Evolutionary conservation across 352 stramenopile genomes (phyloP).

Genomic region (Phytophthora pseudosyringae): DNA sequence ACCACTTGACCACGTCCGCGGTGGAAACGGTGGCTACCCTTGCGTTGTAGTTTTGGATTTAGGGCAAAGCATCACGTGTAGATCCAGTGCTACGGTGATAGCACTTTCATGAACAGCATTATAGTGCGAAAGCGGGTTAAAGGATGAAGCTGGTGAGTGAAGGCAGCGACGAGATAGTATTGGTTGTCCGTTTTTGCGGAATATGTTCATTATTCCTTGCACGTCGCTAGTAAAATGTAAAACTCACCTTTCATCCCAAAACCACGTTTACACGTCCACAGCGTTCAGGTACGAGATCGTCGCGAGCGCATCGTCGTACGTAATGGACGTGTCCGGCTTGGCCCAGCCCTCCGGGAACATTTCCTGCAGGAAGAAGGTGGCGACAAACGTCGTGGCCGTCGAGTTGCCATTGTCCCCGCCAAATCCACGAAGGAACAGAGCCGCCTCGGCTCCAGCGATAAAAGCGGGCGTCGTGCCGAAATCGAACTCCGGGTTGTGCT

Average conservation of each 20-base stretch:
- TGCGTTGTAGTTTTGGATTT: too few species aligned
- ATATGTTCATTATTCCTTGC: background rate
- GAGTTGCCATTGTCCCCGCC: slow-evolving; percentile 20
- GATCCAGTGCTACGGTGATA: too few species aligned
- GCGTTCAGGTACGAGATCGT: slow-evolving; percentile 27
- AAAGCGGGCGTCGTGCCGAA: slow-evolving; percentile 23
- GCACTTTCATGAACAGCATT: too few species aligned
- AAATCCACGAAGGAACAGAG: slow-evolving; percentile 27
- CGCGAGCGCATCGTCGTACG: slow-evolving; percentile 22
- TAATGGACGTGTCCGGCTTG: slow-evolving; percentile 26
- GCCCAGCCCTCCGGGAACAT: slow-evolving; percentile 34
- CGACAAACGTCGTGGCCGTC: slow-evolving; percentile 22
- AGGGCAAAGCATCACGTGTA: too few species aligned
- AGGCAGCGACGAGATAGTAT: too few species aligned
- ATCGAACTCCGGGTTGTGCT: slow-evolving; percentile 31
- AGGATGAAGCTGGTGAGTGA: too few species aligned
- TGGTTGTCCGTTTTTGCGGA: background rate
- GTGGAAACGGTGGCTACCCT: too few species aligned
- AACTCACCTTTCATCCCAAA: too few species aligned
- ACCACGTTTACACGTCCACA: slow-evolving; percentile 23
- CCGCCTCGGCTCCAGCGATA: slow-evolving; percentile 23
- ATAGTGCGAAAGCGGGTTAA: too few species aligned
- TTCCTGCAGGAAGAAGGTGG: slow-evolving; percentile 33
- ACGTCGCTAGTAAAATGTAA: too few species aligned
- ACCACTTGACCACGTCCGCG: too few species aligned